Conservation (phyloP, 2,329 filamentous ascomycete genomes). For the Tolypocladium tropicale region DNA sequence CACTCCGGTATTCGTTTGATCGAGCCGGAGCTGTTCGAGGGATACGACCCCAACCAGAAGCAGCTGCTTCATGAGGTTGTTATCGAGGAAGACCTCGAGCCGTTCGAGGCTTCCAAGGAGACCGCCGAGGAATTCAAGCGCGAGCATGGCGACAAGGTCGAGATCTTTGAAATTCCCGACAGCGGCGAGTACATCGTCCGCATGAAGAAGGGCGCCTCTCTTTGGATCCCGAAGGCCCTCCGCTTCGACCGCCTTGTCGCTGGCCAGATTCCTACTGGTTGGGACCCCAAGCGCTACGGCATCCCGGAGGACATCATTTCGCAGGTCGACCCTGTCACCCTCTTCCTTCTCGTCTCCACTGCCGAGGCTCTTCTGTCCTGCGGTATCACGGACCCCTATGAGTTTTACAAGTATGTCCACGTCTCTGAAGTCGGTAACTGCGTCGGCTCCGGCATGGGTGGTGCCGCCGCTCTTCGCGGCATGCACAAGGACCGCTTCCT, state of each 20-base stretch:
- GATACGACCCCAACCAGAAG: conserved; percentile 98
- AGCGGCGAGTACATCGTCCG: conserved; percentile 91
- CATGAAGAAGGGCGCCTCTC: conserved; percentile 87
- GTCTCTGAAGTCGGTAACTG: conserved; percentile 97
- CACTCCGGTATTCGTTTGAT: conserved; percentile 96
- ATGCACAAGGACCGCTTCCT: conserved; percentile 99
- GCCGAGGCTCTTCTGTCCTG: conserved; percentile 83
- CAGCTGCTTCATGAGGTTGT: conserved; percentile 96
- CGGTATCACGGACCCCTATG: conserved; percentile 97
- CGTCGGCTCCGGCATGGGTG: conserved; percentile 96
- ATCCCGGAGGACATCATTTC: conserved; percentile 95
- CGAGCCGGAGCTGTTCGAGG: conserved; percentile 91
- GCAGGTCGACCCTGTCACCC: conserved; percentile 91
- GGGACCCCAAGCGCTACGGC: conserved; percentile 94
- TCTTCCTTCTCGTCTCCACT: conserved; percentile 90
- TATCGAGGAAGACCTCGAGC: conserved; percentile 92
- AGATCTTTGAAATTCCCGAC: conserved; percentile 90
- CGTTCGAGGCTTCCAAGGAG: conserved; percentile 95
- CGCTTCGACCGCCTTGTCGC: conserved; percentile 96
- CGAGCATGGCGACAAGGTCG: conserved; percentile 94
- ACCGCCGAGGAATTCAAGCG: conserved; percentile 95
- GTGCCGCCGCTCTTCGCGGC: conserved; percentile 78
- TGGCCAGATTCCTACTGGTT: conserved; percentile 92
- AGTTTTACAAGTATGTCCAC: conserved; percentile 99
- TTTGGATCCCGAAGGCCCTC: conserved; percentile 94